phyloP scores from a whole-genome alignment of 1,139 yeast species.

The Zhuliangozyma parablackwelliae region DNA sequence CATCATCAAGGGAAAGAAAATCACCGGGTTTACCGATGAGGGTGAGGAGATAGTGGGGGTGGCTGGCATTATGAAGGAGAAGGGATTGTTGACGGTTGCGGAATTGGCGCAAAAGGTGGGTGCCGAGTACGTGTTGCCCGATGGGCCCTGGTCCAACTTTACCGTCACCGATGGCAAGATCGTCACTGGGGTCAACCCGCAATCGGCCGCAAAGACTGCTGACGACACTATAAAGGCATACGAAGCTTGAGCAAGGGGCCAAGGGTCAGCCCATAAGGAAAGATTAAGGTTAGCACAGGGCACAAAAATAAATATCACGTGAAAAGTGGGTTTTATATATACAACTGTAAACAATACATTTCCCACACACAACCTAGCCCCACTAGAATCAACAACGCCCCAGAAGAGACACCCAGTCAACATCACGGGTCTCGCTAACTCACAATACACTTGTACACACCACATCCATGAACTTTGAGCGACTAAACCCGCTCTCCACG shows the following conservation, averaged over 20 bases:
- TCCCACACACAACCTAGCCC: too few relatives aligned
- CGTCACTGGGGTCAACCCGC: conserved; percentile 63
- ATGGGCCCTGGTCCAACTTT: conserved; percentile 51
- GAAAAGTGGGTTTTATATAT: too few relatives aligned
- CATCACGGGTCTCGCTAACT: too few relatives aligned
- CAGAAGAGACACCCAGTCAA: too few relatives aligned
- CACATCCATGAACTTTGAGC: conserved; percentile 27
- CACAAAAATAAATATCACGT: too few relatives aligned
- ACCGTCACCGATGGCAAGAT: conserved; percentile 50
- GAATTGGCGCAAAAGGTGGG: conserved; percentile 32
- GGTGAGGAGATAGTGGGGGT: conserved; percentile 47
- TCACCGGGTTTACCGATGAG: conserved; percentile 58
- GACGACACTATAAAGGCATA: conserved; percentile 8
- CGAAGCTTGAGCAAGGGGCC: background rate
- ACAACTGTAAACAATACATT: too few relatives aligned
- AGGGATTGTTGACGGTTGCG: conserved; percentile 31
- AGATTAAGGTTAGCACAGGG: too few relatives aligned
- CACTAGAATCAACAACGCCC: too few relatives aligned
- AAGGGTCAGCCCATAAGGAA: too few relatives aligned
- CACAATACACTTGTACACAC: background rate
- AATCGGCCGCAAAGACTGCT: conserved; percentile 53
- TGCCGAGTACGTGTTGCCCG: conserved; percentile 42
- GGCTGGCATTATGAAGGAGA: conserved; percentile 26
- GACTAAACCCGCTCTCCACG: conserved; percentile 23
- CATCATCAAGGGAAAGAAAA: conserved; percentile 47